Conservation (phyloP, 2,329 filamentous ascomycete species). For the Stemphylium vesicarium region DNA sequence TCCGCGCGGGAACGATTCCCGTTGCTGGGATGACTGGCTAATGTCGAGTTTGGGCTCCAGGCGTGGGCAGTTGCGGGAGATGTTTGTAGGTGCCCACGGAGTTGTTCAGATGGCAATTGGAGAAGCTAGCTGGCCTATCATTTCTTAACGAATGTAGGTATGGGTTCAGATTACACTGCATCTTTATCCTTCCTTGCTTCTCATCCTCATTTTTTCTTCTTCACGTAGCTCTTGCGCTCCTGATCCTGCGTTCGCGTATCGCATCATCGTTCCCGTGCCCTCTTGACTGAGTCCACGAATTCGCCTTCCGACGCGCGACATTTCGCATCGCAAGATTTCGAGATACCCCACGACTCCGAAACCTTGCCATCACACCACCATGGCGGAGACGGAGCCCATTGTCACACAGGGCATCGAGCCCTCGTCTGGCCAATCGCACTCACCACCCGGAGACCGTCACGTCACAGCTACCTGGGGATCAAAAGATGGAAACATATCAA, state of each 20-base stretch:
- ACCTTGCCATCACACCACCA: not conserved
- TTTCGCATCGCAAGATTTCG: not conserved
- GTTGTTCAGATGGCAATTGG: not conserved
- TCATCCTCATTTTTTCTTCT: not conserved
- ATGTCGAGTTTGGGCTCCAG: not conserved
- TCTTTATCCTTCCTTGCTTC: not conserved
- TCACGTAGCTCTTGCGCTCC: not conserved
- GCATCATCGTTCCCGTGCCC: not conserved
- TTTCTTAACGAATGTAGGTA: not conserved
- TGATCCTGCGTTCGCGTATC: not conserved
- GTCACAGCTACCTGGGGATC: slow-evolving; percentile 34
- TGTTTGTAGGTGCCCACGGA: slow-evolving; percentile 14
- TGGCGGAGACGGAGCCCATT: slow-evolving; percentile 35
- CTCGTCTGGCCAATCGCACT: slow-evolving; percentile 40
- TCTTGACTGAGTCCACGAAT: slow-evolving; percentile 10
- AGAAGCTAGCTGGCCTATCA: not conserved
- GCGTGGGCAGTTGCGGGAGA: slow-evolving; percentile 6
- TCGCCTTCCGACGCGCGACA: not conserved
- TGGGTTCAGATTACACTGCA: too few species aligned
- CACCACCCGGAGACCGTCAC: slow-evolving; percentile 31
- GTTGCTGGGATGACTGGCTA: not conserved
- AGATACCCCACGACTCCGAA: not conserved
- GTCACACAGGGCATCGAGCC: slow-evolving; percentile 44
- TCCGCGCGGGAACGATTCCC: not conserved
- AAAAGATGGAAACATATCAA: slow-evolving; percentile 48